These are phyloP conservation scores for Brettanomyces sp. DNA, from an alignment of 805 yeast genomes.

Conservation along the genomic window DNA sequence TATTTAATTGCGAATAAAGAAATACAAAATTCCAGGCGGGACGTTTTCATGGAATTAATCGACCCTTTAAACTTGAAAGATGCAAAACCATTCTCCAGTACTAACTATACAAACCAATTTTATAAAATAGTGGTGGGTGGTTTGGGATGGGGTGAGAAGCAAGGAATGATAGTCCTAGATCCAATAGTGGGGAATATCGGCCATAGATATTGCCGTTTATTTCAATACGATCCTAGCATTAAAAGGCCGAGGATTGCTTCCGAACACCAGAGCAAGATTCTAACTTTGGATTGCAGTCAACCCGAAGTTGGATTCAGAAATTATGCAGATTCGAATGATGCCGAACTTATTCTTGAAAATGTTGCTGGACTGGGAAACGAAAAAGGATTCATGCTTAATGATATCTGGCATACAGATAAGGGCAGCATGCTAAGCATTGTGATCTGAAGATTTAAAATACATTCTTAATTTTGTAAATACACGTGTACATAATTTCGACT, in stretches of 20 bases:
- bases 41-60: conserved; percentile 14
- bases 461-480: too few species aligned
- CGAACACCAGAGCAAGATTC: background rate
- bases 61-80: background rate
- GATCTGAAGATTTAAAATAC: too few species aligned
- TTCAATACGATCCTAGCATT: conserved; percentile 5
- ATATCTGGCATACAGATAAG: conserved; percentile 22
- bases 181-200: conserved; percentile 37
- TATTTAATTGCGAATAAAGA: conserved; percentile 37
- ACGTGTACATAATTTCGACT: too few species aligned
- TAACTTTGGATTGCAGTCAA: conserved; percentile 18
- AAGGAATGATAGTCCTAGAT: conserved; percentile 56
- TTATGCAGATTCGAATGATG: conserved; percentile 2
- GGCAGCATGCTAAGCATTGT: conserved; percentile 16
- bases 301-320: conserved; percentile 7
- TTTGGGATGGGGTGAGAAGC: conserved; percentile 67
- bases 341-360: conserved; percentile 7
- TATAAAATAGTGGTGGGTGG: conserved; percentile 64
- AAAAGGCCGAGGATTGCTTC: background rate
- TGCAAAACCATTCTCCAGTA: background rate
- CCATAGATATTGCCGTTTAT: conserved; percentile 12
- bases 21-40: conserved; percentile 21
- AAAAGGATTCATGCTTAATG: conserved; percentile 21
- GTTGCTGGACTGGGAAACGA: conserved; percentile 28
- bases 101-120: conserved; percentile 18